phyloP scores from a whole-genome alignment of 257 asterid species.

The Solanum peruvianum region DNA sequence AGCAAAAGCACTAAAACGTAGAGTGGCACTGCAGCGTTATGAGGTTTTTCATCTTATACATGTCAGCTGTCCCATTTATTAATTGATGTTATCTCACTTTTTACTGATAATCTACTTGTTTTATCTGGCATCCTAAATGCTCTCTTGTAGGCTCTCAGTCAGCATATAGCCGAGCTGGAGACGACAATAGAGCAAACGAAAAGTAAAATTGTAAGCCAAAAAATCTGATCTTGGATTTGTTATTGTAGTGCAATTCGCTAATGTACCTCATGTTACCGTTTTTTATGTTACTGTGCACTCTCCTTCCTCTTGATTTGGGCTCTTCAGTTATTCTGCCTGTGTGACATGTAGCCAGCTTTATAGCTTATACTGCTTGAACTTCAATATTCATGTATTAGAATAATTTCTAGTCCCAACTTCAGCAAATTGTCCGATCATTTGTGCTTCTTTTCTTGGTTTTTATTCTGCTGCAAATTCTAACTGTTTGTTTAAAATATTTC shows the following conservation, averaged over 20 bases:
- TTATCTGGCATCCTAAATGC: constrained; percentile 3
- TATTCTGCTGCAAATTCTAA: background rate
- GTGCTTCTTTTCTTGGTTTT: background rate
- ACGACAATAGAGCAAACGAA: constrained; percentile 56
- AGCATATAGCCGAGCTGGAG: constrained; percentile 90
- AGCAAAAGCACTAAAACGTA: constrained; percentile 95
- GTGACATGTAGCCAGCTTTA: background rate
- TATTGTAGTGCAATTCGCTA: background rate
- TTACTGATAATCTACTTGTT: background rate
- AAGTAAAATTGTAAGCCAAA: constrained; percentile 56
- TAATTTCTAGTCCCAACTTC: background rate
- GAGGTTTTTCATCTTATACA: constrained; percentile 45
- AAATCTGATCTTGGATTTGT: background rate
- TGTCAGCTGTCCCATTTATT: constrained; percentile 6
- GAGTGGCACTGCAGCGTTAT: constrained; percentile 93
- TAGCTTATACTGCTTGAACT: background rate
- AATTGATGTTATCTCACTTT: background rate
- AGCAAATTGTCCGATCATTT: background rate
- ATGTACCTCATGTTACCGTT: background rate
- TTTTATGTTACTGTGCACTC: background rate
- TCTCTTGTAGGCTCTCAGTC: constrained; percentile 73
- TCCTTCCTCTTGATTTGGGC: background rate
- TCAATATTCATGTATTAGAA: background rate
- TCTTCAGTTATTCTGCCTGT: background rate
- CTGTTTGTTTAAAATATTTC: background rate